Percentiles rank a stretch among this genome's conserved stretches.
These are phyloP conservation scores for Fusarium tjaetaba DNA, from an alignment of 2,329 filamentous ascomycete species.

Conservation along the genomic window DNA sequence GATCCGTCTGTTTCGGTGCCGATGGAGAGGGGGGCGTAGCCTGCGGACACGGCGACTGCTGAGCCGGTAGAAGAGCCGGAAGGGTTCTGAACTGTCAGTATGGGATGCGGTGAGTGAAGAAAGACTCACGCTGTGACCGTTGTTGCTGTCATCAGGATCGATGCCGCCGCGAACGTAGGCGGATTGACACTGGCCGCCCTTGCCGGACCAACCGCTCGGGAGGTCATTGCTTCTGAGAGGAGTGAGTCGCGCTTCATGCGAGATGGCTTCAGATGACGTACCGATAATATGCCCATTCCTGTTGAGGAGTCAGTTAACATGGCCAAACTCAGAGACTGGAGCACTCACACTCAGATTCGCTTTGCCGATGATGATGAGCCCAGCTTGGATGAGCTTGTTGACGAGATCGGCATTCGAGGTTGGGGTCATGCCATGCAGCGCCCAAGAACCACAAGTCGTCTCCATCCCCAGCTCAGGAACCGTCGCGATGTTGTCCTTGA, in stretches of 20 bases:
- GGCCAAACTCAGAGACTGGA: no score
- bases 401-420: background rate
- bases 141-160: conserved; percentile 19
- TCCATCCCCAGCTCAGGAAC: background rate
- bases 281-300: background rate
- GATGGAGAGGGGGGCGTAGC: conserved; percentile 46
- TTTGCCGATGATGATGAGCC: background rate
- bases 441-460: background rate
- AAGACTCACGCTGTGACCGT: background rate
- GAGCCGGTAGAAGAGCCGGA: conserved; percentile 49
- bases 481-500: background rate
- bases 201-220: background rate
- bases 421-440: background rate
- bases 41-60: conserved; percentile 47
- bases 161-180: conserved; percentile 37
- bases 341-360: background rate
- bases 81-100: conserved; percentile 32
- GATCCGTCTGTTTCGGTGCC: conserved; percentile 49
- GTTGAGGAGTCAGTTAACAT: background rate
- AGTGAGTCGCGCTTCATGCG: background rate
- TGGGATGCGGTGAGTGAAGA: background rate
- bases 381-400: background rate
- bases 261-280: background rate
- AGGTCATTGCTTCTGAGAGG: conserved; percentile 24
- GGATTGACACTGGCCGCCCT: conserved; percentile 18